Evolutionary conservation across 108 stramenopile genomes (phyloP).

Genomic region (Aurantiochytrium sp.): DNA sequence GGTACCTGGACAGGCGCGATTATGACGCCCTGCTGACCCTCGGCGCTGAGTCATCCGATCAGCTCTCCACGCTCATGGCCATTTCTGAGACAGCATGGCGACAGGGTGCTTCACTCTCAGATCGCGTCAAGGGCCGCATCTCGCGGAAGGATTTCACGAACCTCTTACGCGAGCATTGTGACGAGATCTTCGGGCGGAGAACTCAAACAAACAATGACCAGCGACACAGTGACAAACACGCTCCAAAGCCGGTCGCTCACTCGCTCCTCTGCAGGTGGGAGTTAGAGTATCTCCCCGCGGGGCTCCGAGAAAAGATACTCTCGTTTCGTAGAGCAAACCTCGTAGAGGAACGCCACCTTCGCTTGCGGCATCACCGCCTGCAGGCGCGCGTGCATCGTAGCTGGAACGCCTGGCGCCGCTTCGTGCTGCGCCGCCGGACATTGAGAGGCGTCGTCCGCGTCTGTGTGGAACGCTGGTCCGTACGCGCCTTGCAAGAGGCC

Average conservation of each 20-base stretch:
- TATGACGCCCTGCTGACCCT: not conserved
- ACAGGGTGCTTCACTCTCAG: not conserved
- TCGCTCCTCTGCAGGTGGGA: not conserved
- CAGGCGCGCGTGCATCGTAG: not conserved
- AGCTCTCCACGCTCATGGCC: not conserved
- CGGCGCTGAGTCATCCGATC: not conserved
- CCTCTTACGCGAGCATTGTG: not conserved
- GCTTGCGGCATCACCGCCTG: not conserved
- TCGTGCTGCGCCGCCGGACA: not conserved
- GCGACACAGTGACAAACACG: no score
- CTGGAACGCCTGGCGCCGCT: not conserved
- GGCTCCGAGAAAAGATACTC: not conserved
- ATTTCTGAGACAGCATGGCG: not conserved
- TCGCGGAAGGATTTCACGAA: not conserved
- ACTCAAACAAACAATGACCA: no score
- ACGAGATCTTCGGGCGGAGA: no score
- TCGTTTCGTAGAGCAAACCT: not conserved
- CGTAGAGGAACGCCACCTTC: not conserved
- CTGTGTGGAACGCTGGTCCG: not conserved
- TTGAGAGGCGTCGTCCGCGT: not conserved
- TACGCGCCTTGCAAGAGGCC: not conserved
- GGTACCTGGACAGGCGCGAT: not conserved
- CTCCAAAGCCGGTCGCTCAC: no score
- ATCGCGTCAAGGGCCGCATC: not conserved
- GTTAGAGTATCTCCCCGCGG: not conserved